Evolutionary conservation across 2,329 filamentous ascomycete genomes (phyloP).

Genomic region (Ophiostoma perfectum): DNA sequence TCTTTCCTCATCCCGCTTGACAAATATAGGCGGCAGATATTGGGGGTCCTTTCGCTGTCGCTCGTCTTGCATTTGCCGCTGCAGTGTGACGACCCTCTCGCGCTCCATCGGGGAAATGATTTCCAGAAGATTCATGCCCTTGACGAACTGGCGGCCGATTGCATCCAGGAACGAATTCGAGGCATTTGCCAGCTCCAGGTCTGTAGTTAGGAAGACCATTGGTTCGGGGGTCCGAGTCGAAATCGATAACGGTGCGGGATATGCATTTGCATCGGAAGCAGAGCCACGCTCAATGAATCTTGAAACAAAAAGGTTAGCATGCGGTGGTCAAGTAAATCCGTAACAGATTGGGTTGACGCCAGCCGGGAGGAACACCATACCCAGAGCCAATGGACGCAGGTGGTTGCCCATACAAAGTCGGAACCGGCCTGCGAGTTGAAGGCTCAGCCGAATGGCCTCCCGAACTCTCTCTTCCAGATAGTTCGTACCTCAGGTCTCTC

Average conservation of each 20-base stretch:
- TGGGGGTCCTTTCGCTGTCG: conserved; percentile 54
- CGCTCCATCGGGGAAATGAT: conserved; percentile 49
- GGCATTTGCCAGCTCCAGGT: conserved; percentile 53
- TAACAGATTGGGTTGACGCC: conserved; percentile 39
- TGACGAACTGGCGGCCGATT: conserved; percentile 44
- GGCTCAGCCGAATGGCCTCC: conserved; percentile 43
- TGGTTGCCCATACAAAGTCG: conserved; percentile 42
- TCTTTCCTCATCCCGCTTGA: conserved; percentile 48
- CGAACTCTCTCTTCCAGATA: conserved; percentile 39
- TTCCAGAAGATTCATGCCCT: conserved; percentile 49
- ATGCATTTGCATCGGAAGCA: conserved; percentile 47
- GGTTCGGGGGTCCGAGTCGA: conserved; percentile 44
- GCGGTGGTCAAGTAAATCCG: conserved; percentile 41
- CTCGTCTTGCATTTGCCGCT: conserved; percentile 52
- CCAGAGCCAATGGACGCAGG: conserved; percentile 39
- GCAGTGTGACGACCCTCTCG: conserved; percentile 47
- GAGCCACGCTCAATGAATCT: conserved; percentile 49
- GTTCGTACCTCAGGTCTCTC: conserved; percentile 54
- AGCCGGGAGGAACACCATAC: conserved; percentile 44
- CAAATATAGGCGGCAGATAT: conserved; percentile 60
- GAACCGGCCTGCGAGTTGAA: conserved; percentile 45
- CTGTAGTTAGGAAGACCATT: conserved; percentile 53
- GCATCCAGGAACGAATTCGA: conserved; percentile 53
- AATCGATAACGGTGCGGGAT: conserved; percentile 41
- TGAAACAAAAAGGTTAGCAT: conserved; percentile 33